Evolutionary conservation across 352 stramenopile species (phyloP).

Genomic region (Stephanocyclus meneghinianus): DNA sequence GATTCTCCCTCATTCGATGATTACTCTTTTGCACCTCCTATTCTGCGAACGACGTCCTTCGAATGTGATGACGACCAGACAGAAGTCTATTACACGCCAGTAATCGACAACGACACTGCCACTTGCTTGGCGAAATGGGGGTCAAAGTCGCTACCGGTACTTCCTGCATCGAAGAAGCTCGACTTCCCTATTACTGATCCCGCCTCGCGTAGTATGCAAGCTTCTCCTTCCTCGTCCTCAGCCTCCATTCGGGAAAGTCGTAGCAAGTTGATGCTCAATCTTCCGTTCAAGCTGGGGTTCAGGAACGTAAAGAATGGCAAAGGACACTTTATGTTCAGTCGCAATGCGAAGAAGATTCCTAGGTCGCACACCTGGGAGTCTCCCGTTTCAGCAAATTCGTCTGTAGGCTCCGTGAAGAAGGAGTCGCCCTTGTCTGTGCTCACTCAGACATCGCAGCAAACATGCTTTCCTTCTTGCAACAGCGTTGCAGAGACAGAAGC

Average conservation of each 20-base stretch:
- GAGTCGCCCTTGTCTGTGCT: background rate
- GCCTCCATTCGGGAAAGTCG: background rate
- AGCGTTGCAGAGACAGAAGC: conserved; percentile 26
- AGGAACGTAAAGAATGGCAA: background rate
- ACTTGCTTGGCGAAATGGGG: background rate
- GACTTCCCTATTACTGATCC: background rate
- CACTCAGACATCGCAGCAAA: background rate
- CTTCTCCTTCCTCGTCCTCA: background rate
- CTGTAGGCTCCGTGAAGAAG: background rate
- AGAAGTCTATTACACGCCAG: background rate
- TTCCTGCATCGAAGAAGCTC: background rate
- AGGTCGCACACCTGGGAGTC: background rate
- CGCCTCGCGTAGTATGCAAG: background rate
- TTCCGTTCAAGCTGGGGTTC: background rate
- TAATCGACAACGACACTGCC: background rate
- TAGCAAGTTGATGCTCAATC: background rate
- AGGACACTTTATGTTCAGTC: background rate
- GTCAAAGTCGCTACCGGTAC: background rate
- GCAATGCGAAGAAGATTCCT: background rate
- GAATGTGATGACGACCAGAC: conserved; percentile 1
- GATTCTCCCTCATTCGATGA: background rate
- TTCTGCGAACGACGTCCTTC: conserved; percentile 3
- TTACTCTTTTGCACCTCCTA: conserved; percentile 2
- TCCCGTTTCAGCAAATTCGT: background rate
- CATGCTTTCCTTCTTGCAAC: conserved; percentile 18